Conservation (phyloP, 2,329 filamentous ascomycete species). For the Aspergillus transmontanensis region DNA sequence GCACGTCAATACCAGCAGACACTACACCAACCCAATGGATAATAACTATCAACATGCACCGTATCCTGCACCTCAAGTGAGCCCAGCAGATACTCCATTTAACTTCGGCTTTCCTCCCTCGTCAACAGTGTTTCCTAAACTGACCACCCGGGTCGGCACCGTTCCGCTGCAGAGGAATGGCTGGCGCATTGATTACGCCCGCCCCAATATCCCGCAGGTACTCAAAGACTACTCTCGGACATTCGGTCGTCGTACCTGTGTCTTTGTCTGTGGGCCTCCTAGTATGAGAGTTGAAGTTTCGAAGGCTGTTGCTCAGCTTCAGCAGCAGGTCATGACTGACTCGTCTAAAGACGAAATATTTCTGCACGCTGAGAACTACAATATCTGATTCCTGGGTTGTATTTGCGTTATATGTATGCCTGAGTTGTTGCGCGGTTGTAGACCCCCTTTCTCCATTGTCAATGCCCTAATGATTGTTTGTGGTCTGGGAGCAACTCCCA, state of each 20-base stretch:
- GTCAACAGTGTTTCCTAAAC: conserved; percentile 86
- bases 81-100: conserved; percentile 45
- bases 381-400: conserved; percentile 58
- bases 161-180: conserved; percentile 65
- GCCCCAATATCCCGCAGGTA: conserved; percentile 85
- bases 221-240: conserved; percentile 78
- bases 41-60: conserved; percentile 5
- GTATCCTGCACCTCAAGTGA: not conserved
- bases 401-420: conserved; percentile 1
- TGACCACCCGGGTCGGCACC: conserved; percentile 87
- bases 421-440: not conserved
- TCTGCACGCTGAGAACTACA: conserved; percentile 93
- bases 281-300: conserved; percentile 85
- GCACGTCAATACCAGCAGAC: conserved; percentile 17
- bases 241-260: conserved; percentile 80
- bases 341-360: conserved; percentile 84
- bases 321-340: conserved; percentile 80
- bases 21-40: conserved; percentile 15
- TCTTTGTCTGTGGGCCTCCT: conserved; percentile 90
- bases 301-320: conserved; percentile 79
- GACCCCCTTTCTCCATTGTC: not conserved
- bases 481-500: not conserved
- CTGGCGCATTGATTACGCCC: conserved; percentile 90
- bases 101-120: conserved; percentile 82
- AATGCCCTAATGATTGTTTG: conserved; percentile 6